Percentiles rank a stretch among this genome's conserved stretches.
phyloP scores from a whole-genome alignment of 768 basidiomycete genomes.

The Suillus placidus region DNA sequence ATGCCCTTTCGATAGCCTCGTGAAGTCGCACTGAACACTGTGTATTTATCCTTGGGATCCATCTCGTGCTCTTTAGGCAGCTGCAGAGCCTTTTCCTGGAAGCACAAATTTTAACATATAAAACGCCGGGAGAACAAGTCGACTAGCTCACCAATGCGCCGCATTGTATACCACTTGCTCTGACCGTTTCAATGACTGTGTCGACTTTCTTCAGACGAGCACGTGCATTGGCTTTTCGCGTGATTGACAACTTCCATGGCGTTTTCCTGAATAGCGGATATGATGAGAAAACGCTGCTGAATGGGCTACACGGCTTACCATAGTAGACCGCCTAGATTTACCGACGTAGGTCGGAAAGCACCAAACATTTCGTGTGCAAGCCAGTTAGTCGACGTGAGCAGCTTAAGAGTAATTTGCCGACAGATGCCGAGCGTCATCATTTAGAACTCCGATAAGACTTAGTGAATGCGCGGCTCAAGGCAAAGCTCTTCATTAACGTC shows the following conservation, averaged over 20 bases:
- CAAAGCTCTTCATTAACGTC: not conserved
- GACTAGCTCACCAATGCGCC: constrained; percentile 64
- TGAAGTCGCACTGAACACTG: constrained; percentile 72
- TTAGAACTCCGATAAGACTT: constrained; percentile 31
- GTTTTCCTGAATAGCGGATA: constrained; percentile 70
- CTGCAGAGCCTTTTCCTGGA: constrained; percentile 70
- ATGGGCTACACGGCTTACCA: constrained; percentile 55
- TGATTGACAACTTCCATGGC: constrained; percentile 90
- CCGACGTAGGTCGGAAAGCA: constrained; percentile 74
- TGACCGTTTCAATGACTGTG: constrained; percentile 86
- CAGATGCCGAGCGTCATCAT: constrained; percentile 20
- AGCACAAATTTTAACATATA: not conserved
- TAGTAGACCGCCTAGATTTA: constrained; percentile 75
- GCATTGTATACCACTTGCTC: constrained; percentile 79
- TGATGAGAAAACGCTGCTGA: not conserved
- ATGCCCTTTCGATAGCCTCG: constrained; percentile 90
- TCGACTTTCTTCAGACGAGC: constrained; percentile 91
- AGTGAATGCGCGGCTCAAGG: not conserved
- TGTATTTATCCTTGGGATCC: constrained; percentile 93
- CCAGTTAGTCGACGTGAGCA: not conserved
- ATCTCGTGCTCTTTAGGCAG: constrained; percentile 95
- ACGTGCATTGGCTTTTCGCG: constrained; percentile 91
- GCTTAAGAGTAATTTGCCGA: constrained; percentile 22
- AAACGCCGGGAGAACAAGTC: not conserved
- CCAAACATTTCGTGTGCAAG: constrained; percentile 67